Percentiles rank a stretch among this genome's conserved stretches.
These are phyloP conservation scores for Ustilago bromivora DNA, from an alignment of 1,284 basidiomycete species.

Conservation along the genomic window DNA sequence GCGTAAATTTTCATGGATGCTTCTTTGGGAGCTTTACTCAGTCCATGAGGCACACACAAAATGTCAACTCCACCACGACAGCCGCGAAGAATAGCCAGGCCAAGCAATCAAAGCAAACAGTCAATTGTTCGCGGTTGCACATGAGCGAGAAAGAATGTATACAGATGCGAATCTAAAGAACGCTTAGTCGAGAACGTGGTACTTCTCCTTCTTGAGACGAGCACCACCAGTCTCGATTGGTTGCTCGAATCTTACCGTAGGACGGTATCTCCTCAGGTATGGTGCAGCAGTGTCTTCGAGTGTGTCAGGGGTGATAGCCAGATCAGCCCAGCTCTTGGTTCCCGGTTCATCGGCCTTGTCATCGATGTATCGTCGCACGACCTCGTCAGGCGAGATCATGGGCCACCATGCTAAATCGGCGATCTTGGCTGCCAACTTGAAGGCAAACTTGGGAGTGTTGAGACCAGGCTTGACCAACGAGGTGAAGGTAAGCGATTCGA, in stretches of 20 bases:
- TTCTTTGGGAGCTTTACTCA: too few species aligned
- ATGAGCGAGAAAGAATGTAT: not conserved
- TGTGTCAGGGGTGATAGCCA: conserved; percentile 79
- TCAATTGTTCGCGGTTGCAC: conserved; percentile 20
- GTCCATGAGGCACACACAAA: too few species aligned
- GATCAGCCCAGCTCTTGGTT: conserved; percentile 74
- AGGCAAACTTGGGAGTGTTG: conserved; percentile 81
- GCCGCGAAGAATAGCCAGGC: too few species aligned
- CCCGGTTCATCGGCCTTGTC: conserved; percentile 72
- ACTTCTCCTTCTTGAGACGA: conserved; percentile 58
- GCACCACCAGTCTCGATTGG: conserved; percentile 70
- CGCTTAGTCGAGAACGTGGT: conserved; percentile 47
- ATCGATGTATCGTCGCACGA: conserved; percentile 86
- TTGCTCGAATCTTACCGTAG: conserved; percentile 73
- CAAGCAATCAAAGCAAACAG: not conserved
- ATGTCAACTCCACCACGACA: too few species aligned
- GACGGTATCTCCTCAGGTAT: conserved; percentile 89
- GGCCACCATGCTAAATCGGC: conserved; percentile 92
- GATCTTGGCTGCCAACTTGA: conserved; percentile 77
- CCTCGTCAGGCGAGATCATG: conserved; percentile 88
- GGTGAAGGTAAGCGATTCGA: conserved; percentile 83
- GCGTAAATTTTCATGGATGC: too few species aligned
- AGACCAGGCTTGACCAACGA: conserved; percentile 75
- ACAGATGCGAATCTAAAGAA: not conserved
- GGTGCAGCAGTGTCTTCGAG: conserved; percentile 91